Base-by-base conservation (phyloP, 2,329 filamentous ascomycete species). In the Cladophialophora yegresii region DNA sequence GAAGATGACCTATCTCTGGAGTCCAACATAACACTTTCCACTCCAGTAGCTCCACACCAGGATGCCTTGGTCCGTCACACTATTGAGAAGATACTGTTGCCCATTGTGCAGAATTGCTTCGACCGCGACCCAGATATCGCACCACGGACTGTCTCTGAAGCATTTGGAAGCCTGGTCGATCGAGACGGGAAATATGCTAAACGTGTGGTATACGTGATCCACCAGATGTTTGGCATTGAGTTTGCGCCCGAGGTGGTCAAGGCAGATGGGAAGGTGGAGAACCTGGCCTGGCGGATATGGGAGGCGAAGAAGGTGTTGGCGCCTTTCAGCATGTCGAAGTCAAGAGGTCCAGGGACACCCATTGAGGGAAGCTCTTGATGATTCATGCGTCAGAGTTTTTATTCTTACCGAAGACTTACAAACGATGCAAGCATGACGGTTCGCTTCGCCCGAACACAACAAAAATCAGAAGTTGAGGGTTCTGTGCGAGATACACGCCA, bases 221-320 rank as follows among this genome's bases (percentile, higher is more conserved):
- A 91, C 68, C 90, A 96, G 75, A 97, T 97, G 92, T 89, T 99
- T 75, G 95, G 93, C 58, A 90, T 99, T 65, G 95, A 99, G 76
- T 93, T 99, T 74, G 91, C 95, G 1, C 89, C 93, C 0, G 91
- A 92, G 51, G 93, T 98, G 0, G 95, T 99, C 33, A 87, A 90
- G 58, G 92, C 93, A 0, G 95, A 99, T 78, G 92, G 95, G 5
- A 96, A 89, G 71, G 90, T 98, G 65, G 87, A 85, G 73, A 96
- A 96, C 74, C 80, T 99, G 68, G 92, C 93, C 5, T 97, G 93
- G 93, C 85, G 95, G 73, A 91, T 99, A 68, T 95, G 90, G 76
- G 96, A 96, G 75, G 95, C 95, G 40, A 97, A 97, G 82, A 91
- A 93, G 78, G 95, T 96, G 69, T 77, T 98, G 79, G 88, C 87